phyloP scores from a whole-genome alignment of 2,329 filamentous ascomycete species.

The Trichophyton schoenleinii region DNA sequence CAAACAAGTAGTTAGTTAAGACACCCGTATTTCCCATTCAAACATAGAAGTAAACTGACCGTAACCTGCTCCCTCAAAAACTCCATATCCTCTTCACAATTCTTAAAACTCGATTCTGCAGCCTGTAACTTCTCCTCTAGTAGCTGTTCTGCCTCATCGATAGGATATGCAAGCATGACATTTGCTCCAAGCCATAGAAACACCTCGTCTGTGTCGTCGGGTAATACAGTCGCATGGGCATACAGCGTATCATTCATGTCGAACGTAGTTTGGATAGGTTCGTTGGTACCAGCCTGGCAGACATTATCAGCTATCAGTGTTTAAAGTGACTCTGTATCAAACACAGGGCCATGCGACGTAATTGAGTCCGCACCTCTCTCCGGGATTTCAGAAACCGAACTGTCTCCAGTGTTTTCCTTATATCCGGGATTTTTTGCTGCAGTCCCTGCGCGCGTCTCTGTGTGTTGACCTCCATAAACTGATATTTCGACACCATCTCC shows the following conservation, averaged over 20 bases:
- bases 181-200: constrained; percentile 98
- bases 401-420: constrained; percentile 87
- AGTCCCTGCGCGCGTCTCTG: constrained; percentile 69
- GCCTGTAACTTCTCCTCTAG: constrained; percentile 64
- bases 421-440: constrained; percentile 92
- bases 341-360: too few species aligned
- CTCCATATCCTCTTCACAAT: constrained; percentile 92
- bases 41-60: constrained; percentile 39
- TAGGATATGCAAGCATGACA: constrained; percentile 91
- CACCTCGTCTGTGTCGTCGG: constrained; percentile 64
- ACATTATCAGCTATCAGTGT: neutral
- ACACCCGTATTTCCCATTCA: neutral
- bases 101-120: constrained; percentile 66
- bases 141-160: constrained; percentile 71
- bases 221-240: constrained; percentile 69
- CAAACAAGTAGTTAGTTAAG: neutral
- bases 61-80: constrained; percentile 95
- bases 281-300: constrained; percentile 25
- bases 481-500: constrained; percentile 69
- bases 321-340: neutral
- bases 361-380: constrained; percentile 45
- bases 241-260: constrained; percentile 94
- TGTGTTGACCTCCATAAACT: constrained; percentile 96
- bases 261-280: constrained; percentile 77
- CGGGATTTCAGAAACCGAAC: constrained; percentile 72